Percentiles rank a stretch among this genome's conserved stretches.
Conservation (phyloP, 257 asterid genomes). For the Thymus quinquecostatus region DNA sequence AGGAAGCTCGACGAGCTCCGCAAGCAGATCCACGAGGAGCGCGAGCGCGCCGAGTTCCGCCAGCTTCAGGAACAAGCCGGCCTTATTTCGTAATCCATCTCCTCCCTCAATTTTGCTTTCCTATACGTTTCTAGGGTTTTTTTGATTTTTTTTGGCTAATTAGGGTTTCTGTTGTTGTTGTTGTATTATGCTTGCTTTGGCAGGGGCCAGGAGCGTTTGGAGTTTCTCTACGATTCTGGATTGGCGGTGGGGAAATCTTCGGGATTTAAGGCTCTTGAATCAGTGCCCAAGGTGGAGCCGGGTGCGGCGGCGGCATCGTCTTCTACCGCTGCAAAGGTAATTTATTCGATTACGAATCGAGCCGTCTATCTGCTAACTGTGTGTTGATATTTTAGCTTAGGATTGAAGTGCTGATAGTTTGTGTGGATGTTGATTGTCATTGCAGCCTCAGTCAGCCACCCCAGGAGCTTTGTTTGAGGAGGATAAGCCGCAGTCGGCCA, state of each 20-base stretch:
- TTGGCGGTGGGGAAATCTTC: conserved; percentile 86
- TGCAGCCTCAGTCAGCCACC: conserved; percentile 50
- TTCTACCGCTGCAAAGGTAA: conserved; percentile 60
- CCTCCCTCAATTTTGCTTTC: background rate
- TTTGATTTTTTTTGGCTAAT: background rate
- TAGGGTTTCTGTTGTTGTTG: conserved; percentile 23
- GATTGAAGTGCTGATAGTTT: conserved; percentile 25
- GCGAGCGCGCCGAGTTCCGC: conserved; percentile 91
- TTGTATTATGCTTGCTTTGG: background rate
- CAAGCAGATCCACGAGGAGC: conserved; percentile 92
- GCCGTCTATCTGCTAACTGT: background rate
- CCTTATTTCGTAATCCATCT: conserved; percentile 62
- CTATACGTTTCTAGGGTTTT: background rate
- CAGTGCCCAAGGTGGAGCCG: conserved; percentile 62
- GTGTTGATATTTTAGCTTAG: background rate
- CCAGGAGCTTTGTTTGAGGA: conserved; percentile 96
- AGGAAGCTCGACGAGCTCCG: conserved; percentile 90
- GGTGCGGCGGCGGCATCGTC: conserved; percentile 45
- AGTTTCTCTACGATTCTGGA: conserved; percentile 91
- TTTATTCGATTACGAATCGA: conserved; percentile 6
- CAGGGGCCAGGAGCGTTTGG: conserved; percentile 94
- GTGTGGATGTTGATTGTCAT: conserved; percentile 31
- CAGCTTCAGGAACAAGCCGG: conserved; percentile 94
- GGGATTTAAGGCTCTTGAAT: conserved; percentile 81
- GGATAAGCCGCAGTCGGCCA: conserved; percentile 91